Base-by-base conservation (phyloP, 441 rosid genomes). In the Lepidium campestre region DNA sequence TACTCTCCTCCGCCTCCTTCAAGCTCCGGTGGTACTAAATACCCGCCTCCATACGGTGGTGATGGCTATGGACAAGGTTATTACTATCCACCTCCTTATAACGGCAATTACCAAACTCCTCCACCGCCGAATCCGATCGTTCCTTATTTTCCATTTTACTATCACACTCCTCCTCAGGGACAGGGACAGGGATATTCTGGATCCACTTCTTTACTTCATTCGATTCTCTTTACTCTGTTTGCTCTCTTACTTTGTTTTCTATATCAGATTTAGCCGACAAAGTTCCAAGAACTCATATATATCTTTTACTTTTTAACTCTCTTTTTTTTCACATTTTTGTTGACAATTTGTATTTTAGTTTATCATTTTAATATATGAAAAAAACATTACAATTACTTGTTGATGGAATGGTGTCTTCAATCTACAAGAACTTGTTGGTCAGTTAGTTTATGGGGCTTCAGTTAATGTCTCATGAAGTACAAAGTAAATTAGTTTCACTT, bases 91-190 rank as follows among this genome's bases (percentile, higher is more conserved):
- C 97, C 96, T 2, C 91, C 97, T 5, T 67, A 57, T 20, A 70
- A 75, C 67, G 74, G 78, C 4, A 73, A 78, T 62, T 84, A 77
- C 68, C 81, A 75, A 1, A 70, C 71, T 0, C 91, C 94, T 4
- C 97, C 97, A 2, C 97, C 98, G 1, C 98, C 98, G 7, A 90
- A 93, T 76, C 97, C 96, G 0, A 88, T 93, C 44, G 91, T 93
- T 17, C 97, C 97, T 7, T 93, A 93, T 81, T 93, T 93, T 49
- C 98, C 98, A 4, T 93, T 63, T 60, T 93, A 85, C 83, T 90
- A 77, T 71, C 64, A 90, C 64, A 82, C 4, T 61, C 96, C 98
- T 32, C 94, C 98, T 7, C 86, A 86, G 12, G n/a, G n/a, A n/a
- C n/a, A n/a, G n/a, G n/a, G n/a, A n/a, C n/a, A n/a, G n/a, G 73